Base-by-base conservation (phyloP, 2,329 filamentous ascomycete species). In the Emergomyces africanus region DNA sequence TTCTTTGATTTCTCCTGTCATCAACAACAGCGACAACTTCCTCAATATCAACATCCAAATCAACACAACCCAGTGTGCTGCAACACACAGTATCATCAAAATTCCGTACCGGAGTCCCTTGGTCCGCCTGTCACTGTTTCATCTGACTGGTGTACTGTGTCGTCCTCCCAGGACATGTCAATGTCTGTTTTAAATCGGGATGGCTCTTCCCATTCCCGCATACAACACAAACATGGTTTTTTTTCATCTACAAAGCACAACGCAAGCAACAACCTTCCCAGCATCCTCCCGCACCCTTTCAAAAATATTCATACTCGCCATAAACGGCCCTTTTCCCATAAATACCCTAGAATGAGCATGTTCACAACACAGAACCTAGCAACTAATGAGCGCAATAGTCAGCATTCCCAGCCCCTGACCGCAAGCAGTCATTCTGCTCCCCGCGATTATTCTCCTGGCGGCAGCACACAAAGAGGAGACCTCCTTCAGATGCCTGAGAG, bases 321-420 rank as follows among this genome's bases (percentile, higher is more conserved):
- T 9, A 55, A 55, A 55, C 44, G 39, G 39, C 37, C 54, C 25
- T 42, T 55, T 55, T 55, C 54, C 54, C 18, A 42, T n/a, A 42
- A 55, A 44, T 55, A 55, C 37, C 54, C 54, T 25, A 55, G 39
- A 25, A 42, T 55, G 37, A 42, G 37, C 28, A 30, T n/a, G 28
- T 55, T 55, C 23, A 3, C 15, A 44, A 33, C 39, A 10, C 39
- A 42, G 35, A 50, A 42, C 15, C 35, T 54, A 23, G n/a, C 46
- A 33, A 53, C 62, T 64, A 59, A 64, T 58, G 23, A 60, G 33
- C 49, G 58, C 46, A 42, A n/a, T 58, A 64, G 62, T 59, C 53
- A 60, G 50, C 49, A 61, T 62, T 53, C 59, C 30, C 35, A 61
- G 61, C 51, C 59, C n/a, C 18, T 61, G 30, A 57, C 28, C 37